Evolutionary conservation across 495 filamentous ascomycete genomes (phyloP), one percentile per base, ranked within the genome.

Genomic region (Hypoxylon lenormandii): DNA sequence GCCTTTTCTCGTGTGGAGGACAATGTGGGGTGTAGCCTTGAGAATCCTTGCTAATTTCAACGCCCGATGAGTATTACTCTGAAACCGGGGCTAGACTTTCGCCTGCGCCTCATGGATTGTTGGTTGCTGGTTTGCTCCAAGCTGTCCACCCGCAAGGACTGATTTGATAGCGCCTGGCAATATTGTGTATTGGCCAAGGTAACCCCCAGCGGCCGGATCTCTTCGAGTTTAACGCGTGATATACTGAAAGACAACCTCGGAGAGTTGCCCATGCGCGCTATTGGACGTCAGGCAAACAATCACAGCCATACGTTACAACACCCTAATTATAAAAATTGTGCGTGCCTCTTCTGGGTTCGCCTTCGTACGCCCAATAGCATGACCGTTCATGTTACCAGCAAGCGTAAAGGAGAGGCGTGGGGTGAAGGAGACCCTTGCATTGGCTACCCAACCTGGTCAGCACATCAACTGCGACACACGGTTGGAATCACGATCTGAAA

Each of bases 361-460:
- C 19, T 56, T 42, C 42, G 42, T 12, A 6, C 26, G 46, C 30
- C 68, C 57, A 71, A 62, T 71, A 46, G 40, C 55, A 62, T 47
- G 12, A n/a, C 36, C 33, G 59, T 30, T 47, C 45, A 52, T 36
- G 60, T 46, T 49, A 43, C 38, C 53, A 50, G 52, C 45, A 56
- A 56, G 54, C 38, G 48, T 60, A 33, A 64, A 53, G 28, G 51
- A 52, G 50, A 61, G 21, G 68, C 68, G 68, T 71, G 68, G 68
- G 68, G 62, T 71, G 30, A 55, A 66, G 68, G 8, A 58, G 68
- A 66, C 63, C 68, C 68, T 71, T 71, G 58, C 62, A 71, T 71
- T 58, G 53, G 47, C 51, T 43, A 54, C 53, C 51, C 62, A 59
- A 51, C 62, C 57, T 46, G 22, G 56, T 33, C 55, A 23, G 33